A percentile compares a stretch with the other conserved stretches of the same genome.
Evolutionary conservation across 2,329 filamentous ascomycete species (phyloP).

Genomic region (Lachnum nothofagi): DNA sequence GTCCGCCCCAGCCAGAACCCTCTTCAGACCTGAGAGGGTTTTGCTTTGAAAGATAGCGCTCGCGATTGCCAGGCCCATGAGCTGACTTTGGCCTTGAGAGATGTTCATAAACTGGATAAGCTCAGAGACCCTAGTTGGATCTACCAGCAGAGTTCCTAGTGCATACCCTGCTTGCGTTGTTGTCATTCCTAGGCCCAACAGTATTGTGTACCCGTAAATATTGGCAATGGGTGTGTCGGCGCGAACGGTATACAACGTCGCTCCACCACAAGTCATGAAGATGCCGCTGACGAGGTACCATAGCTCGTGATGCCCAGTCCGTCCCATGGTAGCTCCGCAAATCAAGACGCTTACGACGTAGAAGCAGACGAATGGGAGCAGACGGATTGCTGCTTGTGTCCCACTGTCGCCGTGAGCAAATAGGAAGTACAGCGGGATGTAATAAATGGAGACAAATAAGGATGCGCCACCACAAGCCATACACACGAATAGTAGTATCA

Average conservation of each 20-base stretch:
- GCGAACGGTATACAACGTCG: conserved; percentile 27
- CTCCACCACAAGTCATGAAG: conserved; percentile 22
- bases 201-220: conserved; percentile 34
- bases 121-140: conserved; percentile 29
- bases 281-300: conserved; percentile 6
- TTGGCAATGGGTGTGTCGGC: conserved; percentile 19
- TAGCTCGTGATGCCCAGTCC: too few species aligned
- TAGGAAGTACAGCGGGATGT: conserved; percentile 46
- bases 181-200: conserved; percentile 36
- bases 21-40: conserved; percentile 26
- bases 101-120: conserved; percentile 34
- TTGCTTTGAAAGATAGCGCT: conserved; percentile 35
- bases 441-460: conserved; percentile 39
- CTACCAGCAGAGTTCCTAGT: too few species aligned
- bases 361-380: conserved; percentile 37
- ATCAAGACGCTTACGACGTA: too few species aligned
- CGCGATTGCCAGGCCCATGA: conserved; percentile 33
- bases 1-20: conserved; percentile 16
- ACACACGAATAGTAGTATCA: conserved; percentile 40
- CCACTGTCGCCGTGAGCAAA: conserved; percentile 36
- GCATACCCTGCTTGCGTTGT: too few species aligned
- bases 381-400: conserved; percentile 34
- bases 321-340: neutral
- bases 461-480: conserved; percentile 34
- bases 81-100: conserved; percentile 31